Evolutionary conservation across 176 grass and related monocot genomes (phyloP), one percentile per base, ranked within the genome.

Genomic region (Oryza nivara): DNA sequence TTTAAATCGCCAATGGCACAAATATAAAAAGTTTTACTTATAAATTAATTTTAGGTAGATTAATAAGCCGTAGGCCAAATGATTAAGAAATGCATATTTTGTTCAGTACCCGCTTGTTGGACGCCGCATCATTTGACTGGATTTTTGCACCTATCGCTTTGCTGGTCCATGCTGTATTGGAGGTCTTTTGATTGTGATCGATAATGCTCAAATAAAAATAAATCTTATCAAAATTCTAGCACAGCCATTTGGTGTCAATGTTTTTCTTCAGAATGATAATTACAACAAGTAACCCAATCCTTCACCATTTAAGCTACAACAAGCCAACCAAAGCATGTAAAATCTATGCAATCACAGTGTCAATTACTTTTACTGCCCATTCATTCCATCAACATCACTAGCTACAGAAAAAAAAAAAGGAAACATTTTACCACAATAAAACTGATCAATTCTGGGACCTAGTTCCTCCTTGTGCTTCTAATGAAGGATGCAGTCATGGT

Each of bases 401-500:
- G 2, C 11, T 66, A 25, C 11, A 26, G 9, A 43, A 65, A 12
- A 68, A 12, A 68, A 48, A 8, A 28, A 28, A 28, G 28, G 28
- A 32, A 74, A 0, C 13, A 51, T 51, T 38, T 38, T 38, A 38
- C 13, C 15, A 88, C 2, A 1, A 63, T 4, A 32, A 79, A 67
- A n/a, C 19, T 10, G 8, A 28, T 76, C 15, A 63, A 19, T 49
- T 19, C 79, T 47, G 20, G 1, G 3, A 9, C 46, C 36, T 78
- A 86, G 79, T 44, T 87, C 22, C 81, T 82, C 76, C 83, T 74
- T 2, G 40, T 10, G 7, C 80, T 89, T 66, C 82, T 68, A 5
- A 89, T 32, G 84, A 91, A 94, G 35, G 86, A 91, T 0, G 76
- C 46, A 0, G 71, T 78, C 44, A 22, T 79, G 22, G 87, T 92